phyloP scores from a whole-genome alignment of 2,329 filamentous ascomycete species.

The Grosmannia penicillata region DNA sequence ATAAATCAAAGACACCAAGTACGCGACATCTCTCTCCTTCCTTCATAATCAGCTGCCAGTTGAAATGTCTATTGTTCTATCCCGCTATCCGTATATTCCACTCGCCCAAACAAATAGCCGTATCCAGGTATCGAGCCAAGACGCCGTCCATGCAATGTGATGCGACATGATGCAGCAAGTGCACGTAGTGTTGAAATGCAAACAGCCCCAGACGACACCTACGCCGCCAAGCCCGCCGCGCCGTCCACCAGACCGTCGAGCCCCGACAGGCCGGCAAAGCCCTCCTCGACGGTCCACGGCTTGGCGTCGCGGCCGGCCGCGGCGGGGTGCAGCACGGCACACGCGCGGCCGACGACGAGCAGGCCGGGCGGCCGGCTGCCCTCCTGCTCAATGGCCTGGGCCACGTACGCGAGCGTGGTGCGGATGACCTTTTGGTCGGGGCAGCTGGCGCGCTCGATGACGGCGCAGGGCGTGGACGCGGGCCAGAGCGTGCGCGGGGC shows the following conservation, averaged over 20 bases:
- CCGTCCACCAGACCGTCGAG: conserved; percentile 4
- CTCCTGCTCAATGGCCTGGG: conserved; percentile 70
- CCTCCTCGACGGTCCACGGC: conserved; percentile 11
- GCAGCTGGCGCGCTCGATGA: conserved; percentile 86
- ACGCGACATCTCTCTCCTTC: too few relatives aligned
- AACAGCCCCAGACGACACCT: too few relatives aligned
- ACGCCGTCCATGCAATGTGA: too few relatives aligned
- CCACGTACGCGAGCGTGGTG: conserved; percentile 68
- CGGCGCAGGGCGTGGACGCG: conserved; percentile 66
- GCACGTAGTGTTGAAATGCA: too few relatives aligned
- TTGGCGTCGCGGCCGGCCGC: background rate
- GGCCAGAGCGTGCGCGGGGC: conserved; percentile 47
- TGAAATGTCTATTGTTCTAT: too few relatives aligned
- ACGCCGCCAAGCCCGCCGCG: background rate
- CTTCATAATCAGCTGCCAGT: too few relatives aligned
- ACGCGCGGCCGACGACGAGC: conserved; percentile 71
- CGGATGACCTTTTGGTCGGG: conserved; percentile 87
- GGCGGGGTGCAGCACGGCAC: conserved; percentile 53
- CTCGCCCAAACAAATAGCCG: too few relatives aligned
- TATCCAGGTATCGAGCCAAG: too few relatives aligned
- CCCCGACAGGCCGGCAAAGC: conserved; percentile 9
- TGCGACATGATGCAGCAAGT: too few relatives aligned
- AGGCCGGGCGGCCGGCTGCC: conserved; percentile 81
- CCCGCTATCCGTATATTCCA: too few relatives aligned
- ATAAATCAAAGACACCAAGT: too few relatives aligned